Evolutionary conservation across 1,139 yeast species (phyloP).

Genomic region (Saccharomycopsis phalli): DNA sequence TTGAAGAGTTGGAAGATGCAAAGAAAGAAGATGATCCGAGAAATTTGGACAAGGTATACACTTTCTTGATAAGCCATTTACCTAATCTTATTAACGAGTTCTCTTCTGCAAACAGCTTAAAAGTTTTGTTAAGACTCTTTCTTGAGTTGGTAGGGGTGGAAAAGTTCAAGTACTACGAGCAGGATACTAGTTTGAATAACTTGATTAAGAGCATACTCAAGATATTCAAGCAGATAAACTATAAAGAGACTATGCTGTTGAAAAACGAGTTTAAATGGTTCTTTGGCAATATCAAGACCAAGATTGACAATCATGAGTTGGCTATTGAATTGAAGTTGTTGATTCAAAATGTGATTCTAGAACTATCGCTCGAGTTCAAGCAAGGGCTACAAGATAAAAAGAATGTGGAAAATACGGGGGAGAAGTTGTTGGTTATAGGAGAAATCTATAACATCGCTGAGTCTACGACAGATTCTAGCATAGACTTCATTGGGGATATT

Average conservation of each 20-base stretch:
- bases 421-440: conserved; percentile 17
- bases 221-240: conserved; percentile 10
- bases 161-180: conserved; percentile 3
- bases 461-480: conserved; percentile 2
- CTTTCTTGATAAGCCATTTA: conserved; percentile 6
- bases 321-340: conserved; percentile 12
- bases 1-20: conserved; percentile 1
- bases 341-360: conserved; percentile 16
- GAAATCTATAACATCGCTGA: conserved; percentile 15
- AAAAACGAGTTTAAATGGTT: conserved; percentile 10
- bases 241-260: conserved; percentile 9
- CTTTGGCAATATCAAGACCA: conserved; percentile 8
- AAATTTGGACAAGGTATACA: conserved; percentile 11
- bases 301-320: conserved; percentile 9
- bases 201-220: conserved; percentile 11
- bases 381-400: too few relatives aligned
- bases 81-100: conserved; percentile 13
- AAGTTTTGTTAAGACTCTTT: conserved; percentile 9
- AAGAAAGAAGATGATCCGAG: conserved; percentile 8
- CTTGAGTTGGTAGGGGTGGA: conserved; percentile 6
- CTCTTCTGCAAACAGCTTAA: conserved; percentile 4
- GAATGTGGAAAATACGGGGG: too few relatives aligned
- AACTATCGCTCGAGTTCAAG: conserved; percentile 14
- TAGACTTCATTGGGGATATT: conserved; percentile 32
- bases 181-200: conserved; percentile 5